Conservation (phyloP, 225 moss, liverwort and hornwort species). For the Antitrichia curtipendula region DNA sequence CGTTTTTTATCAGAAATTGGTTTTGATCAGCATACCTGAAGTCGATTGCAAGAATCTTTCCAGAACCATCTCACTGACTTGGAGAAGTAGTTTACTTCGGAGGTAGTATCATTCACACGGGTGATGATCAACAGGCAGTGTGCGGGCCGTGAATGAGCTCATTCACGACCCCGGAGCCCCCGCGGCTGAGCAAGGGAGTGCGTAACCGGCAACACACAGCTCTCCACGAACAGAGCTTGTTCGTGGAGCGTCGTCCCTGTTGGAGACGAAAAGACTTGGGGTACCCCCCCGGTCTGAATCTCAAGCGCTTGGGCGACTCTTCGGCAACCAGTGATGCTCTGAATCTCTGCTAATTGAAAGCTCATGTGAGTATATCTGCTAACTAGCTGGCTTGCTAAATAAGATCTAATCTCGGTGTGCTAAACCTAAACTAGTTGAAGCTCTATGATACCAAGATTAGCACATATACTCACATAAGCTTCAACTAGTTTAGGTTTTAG, state of each 20-base stretch:
- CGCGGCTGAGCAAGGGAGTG: not conserved
- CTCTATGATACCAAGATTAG: too few species aligned
- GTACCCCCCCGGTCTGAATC: not conserved
- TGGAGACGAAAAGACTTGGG: conserved; percentile 5
- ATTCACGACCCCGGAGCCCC: not conserved
- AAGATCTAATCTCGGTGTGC: too few species aligned
- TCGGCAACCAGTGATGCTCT: not conserved
- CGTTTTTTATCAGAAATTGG: not conserved
- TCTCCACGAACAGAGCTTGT: not conserved
- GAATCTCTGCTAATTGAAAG: not conserved
- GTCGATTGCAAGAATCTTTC: not conserved
- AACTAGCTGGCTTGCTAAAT: too few species aligned
- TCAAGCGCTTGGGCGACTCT: not conserved
- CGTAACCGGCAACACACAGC: not conserved
- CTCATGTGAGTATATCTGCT: not conserved
- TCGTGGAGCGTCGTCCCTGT: conserved; percentile 24
- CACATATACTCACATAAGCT: too few species aligned
- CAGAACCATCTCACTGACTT: not conserved
- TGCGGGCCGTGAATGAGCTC: not conserved
- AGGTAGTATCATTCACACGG: not conserved
- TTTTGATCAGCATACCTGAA: not conserved
- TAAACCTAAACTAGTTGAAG: too few species aligned
- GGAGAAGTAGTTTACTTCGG: not conserved
- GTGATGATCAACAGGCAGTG: not conserved
- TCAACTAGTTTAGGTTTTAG: too few species aligned